A percentile compares a stretch with the other conserved stretches of the same genome.
These are phyloP conservation scores for Chaetomium sp. DNA, from an alignment of 2,329 filamentous ascomycete species.

Conservation along the genomic window DNA sequence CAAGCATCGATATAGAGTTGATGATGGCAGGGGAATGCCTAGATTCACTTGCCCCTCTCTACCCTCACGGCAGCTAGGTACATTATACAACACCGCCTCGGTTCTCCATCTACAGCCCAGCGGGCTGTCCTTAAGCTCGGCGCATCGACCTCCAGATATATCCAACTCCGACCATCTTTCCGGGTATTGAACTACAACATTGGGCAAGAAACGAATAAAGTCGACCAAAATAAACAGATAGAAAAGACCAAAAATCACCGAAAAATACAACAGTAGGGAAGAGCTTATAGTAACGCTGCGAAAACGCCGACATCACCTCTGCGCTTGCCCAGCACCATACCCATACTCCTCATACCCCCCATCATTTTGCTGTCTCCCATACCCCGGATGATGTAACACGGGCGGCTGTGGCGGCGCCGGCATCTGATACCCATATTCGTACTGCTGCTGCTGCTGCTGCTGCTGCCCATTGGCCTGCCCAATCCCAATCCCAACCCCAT, in stretches of 20 bases:
- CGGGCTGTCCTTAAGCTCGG: too few species aligned
- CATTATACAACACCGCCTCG: too few species aligned
- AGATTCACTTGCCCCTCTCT: too few species aligned
- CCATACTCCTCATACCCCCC: slow-evolving; percentile 1
- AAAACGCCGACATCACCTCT: background rate
- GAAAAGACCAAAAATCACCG: too few species aligned
- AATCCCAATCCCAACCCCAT: background rate
- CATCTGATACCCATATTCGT: slow-evolving; percentile 16
- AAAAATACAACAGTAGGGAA: too few species aligned
- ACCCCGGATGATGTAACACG: slow-evolving; percentile 41
- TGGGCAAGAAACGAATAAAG: too few species aligned
- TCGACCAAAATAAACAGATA: too few species aligned
- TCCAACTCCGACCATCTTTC: slow-evolving; percentile 10
- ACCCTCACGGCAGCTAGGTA: too few species aligned
- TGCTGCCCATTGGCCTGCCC: background rate
- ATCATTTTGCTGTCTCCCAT: slow-evolving; percentile 32
- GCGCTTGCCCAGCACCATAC: background rate
- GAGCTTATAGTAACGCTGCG: too few species aligned
- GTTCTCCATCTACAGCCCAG: too few species aligned
- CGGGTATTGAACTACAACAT: slow-evolving; percentile 11
- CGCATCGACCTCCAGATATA: slow-evolving; percentile 4
- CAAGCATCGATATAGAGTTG: too few species aligned
- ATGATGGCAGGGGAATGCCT: too few species aligned
- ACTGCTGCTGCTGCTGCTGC: background rate
- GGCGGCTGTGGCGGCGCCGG: slow-evolving; percentile 32